Base-by-base conservation (phyloP, 495 filamentous ascomycete species). In the Podospora tetraspora region DNA sequence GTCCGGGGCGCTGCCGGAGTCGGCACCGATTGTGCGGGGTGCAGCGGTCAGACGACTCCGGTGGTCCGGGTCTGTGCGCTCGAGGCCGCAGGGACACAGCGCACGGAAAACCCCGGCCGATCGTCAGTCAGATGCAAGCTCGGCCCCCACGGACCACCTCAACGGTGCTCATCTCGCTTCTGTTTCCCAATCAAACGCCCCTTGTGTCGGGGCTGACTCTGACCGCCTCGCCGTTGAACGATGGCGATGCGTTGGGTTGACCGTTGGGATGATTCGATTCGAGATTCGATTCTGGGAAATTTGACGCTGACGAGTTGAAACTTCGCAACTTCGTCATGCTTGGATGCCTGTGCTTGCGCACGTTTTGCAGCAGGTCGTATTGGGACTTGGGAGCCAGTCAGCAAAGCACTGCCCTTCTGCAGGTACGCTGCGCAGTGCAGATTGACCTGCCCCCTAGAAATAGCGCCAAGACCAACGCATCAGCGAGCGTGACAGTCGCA, bases 1-100 rank as follows among this genome's bases (percentile, higher is more conserved):
- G 66, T 61, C 69, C 43, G 43, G 43, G 43, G 43, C 16, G 43
- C 16, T n/a, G 43, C 16, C 43, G 16, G 43, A 52, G 43, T 52
- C 43, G 43, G 43, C 16, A 52, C 43, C 43, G 43, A 52, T 52
- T 52, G 43, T 52, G 43, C 43, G 43, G 43, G 43, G 43, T 52
- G 43, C 43, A 52, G 32, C n/a, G n/a, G 29, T 61, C 59, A 27
- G 23, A 19, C 23, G 59, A 29, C 24, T 19, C 43, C 43, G 43
- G 43, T 52, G 16, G 43, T n/a, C 43, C 43, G 43, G 43, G 43
- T 52, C 43, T 52, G 43, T 52, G 43, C 25, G 25, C 25, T 25
- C 25, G 25, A 25, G 25, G 24, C 24, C 25, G 25, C 25, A 25
- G 25, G 25, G 25, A 37, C 13, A 25, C 25, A 25, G 13, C 12